A percentile compares a stretch with the other conserved stretches of the same genome.
Conservation (phyloP, 192 early-diverging fungal species). For the Blastocladiella britannica region DNA sequence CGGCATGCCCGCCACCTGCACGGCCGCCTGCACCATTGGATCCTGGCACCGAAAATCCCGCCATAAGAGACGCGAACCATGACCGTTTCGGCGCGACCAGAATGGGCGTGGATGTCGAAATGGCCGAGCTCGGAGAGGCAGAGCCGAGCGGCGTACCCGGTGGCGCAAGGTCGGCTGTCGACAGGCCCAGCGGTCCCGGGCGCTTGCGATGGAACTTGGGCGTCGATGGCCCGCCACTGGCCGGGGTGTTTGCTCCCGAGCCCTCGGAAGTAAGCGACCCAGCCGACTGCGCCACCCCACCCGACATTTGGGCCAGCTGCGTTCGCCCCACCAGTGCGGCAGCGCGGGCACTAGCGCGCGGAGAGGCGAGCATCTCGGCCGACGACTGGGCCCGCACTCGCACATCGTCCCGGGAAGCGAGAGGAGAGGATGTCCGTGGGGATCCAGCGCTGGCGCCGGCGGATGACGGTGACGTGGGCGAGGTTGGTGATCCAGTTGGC, state of each 20-base stretch:
- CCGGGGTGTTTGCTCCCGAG: too few species aligned
- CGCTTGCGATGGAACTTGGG: conserved; percentile 1
- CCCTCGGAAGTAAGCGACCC: too few species aligned
- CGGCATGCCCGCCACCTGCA: too few species aligned
- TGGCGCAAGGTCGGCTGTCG: not conserved
- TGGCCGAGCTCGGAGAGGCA: not conserved
- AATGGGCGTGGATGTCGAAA: not conserved
- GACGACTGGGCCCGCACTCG: not conserved
- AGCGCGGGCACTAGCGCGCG: not conserved
- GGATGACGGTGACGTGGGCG: too few species aligned
- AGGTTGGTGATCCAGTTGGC: too few species aligned
- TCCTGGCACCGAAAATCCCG: not conserved
- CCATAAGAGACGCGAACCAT: not conserved
- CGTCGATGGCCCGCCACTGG: too few species aligned
- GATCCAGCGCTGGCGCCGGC: too few species aligned
- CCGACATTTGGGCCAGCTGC: not conserved
- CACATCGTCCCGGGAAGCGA: not conserved
- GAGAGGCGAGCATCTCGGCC: not conserved
- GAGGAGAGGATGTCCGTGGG: too few species aligned
- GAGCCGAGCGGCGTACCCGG: not conserved
- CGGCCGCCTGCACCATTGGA: too few species aligned
- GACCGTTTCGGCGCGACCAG: not conserved
- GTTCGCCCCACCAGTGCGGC: not conserved
- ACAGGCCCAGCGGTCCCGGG: not conserved
- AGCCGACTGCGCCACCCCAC: not conserved